A percentile compares a stretch with the other conserved stretches of the same genome.
Evolutionary conservation across 2,329 filamentous ascomycete genomes (phyloP).

Genomic region (Epichloe gansuensis): DNA sequence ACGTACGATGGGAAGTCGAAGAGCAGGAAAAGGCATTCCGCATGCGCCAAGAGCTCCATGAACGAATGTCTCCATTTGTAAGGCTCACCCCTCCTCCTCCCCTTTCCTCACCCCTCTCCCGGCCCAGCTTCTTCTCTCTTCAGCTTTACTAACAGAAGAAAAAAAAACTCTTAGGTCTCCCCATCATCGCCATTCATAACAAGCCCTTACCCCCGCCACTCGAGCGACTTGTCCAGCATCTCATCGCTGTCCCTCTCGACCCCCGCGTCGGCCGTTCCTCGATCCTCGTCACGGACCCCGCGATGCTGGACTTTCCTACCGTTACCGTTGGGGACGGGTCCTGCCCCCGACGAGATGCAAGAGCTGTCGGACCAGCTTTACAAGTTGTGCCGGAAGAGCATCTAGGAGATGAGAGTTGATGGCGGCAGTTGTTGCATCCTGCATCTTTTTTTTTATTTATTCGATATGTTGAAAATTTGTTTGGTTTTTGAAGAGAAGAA

Average conservation of each 20-base stretch:
- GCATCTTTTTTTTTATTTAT: background rate
- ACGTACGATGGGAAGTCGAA: slow-evolving; percentile 48
- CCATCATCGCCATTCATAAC: slow-evolving; percentile 1
- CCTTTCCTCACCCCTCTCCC: background rate
- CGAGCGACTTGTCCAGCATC: slow-evolving; percentile 2
- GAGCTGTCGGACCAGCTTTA: slow-evolving; percentile 3
- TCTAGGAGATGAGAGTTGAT: background rate
- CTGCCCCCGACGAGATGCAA: slow-evolving; percentile 1
- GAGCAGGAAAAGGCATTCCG: slow-evolving; percentile 36
- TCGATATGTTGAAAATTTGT: background rate
- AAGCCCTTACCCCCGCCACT: background rate
- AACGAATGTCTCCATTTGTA: slow-evolving; percentile 25
- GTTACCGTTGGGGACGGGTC: slow-evolving; percentile 1
- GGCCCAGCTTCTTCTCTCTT: background rate
- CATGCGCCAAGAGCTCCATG: slow-evolving; percentile 31
- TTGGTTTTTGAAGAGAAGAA: background rate
- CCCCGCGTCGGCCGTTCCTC: background rate
- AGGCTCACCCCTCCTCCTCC: background rate
- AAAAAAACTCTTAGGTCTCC: background rate
- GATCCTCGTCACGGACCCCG: background rate
- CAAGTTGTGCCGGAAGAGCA: background rate
- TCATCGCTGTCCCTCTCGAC: slow-evolving; percentile 1
- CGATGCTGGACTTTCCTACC: background rate
- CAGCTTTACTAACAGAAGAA: background rate
- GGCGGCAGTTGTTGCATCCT: background rate